phyloP scores from a whole-genome alignment of 2,329 filamentous ascomycete species.

The Chaetomiaceae sp. region DNA sequence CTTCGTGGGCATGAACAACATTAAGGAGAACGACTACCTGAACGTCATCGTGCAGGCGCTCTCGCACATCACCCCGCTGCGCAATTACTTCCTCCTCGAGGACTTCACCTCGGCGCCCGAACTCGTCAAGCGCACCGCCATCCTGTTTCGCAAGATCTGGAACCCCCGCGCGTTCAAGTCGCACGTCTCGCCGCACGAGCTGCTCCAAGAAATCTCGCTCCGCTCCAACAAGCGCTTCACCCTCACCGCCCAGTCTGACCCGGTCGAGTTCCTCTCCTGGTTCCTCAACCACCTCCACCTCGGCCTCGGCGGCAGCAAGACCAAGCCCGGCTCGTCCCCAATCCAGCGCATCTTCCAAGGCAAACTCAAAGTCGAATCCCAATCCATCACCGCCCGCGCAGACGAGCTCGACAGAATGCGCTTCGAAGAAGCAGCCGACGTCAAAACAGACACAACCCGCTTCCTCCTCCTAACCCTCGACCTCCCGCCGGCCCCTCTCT shows the following conservation, averaged over 20 bases:
- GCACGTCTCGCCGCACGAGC: conserved; percentile 94
- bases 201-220: conserved; percentile 89
- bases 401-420: conserved; percentile 82
- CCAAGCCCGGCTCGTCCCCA: conserved; percentile 77
- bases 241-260: conserved; percentile 85
- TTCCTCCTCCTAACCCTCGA: conserved; percentile 93
- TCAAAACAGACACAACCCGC: conserved; percentile 69
- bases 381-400: conserved; percentile 86
- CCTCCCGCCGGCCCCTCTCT: conserved; percentile 83
- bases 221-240: conserved; percentile 90
- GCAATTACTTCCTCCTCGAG: conserved; percentile 89
- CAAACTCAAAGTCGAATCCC: conserved; percentile 83
- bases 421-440: conserved; percentile 84
- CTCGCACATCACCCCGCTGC: conserved; percentile 80
- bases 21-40: conserved; percentile 98
- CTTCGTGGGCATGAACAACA: conserved; percentile 99
- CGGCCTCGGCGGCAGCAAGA: conserved; percentile 82
- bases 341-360: conserved; percentile 94
- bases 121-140: conserved; percentile 81
- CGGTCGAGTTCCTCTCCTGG: conserved; percentile 95
- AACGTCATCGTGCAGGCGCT: conserved; percentile 92
- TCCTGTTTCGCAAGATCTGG: conserved; percentile 94
- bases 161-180: conserved; percentile 94
- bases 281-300: conserved; percentile 95
- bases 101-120: conserved; percentile 66